phyloP scores from a whole-genome alignment of 257 asterid species.

The Fraxinus anomala region DNA sequence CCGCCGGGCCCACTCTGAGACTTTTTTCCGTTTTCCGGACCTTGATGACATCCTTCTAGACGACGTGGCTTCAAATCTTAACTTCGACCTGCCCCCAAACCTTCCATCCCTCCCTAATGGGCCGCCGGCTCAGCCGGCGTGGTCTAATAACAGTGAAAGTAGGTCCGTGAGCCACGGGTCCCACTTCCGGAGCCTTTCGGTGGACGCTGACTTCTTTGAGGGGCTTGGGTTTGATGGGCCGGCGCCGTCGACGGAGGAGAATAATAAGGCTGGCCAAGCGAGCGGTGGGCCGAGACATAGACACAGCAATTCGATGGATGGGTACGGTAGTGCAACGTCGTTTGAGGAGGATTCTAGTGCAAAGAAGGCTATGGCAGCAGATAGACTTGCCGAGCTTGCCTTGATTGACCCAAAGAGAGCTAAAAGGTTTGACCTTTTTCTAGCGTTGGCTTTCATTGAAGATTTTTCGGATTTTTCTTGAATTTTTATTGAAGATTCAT shows the following conservation, averaged over 20 bases:
- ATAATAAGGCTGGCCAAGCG: conserved; percentile 25
- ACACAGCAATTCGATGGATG: conserved; percentile 86
- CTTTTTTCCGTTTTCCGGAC: conserved; percentile 78
- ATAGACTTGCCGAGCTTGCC: conserved; percentile 76
- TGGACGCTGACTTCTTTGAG: conserved; percentile 82
- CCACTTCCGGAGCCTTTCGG: conserved; percentile 78
- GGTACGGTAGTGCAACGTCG: conserved; percentile 61
- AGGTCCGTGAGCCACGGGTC: conserved; percentile 29
- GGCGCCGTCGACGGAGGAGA: conserved; percentile 33
- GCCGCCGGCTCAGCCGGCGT: conserved; percentile 37
- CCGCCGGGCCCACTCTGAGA: conserved; percentile 90
- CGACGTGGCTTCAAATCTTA: conserved; percentile 58
- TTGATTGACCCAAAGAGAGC: conserved; percentile 93
- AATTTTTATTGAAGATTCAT: background rate
- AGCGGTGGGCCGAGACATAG: conserved; percentile 52
- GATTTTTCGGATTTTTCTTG: background rate
- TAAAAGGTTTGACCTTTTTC: conserved; percentile 59
- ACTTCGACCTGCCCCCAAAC: conserved; percentile 38
- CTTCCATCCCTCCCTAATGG: conserved; percentile 40
- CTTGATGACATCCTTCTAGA: conserved; percentile 70
- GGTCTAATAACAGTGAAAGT: conserved; percentile 29
- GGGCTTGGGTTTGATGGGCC: conserved; percentile 59
- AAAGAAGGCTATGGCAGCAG: conserved; percentile 74
- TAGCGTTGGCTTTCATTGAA: conserved; percentile 14
- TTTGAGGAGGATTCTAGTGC: conserved; percentile 59